Evolutionary conservation across 228 moss, liverwort and hornwort genomes (phyloP), one percentile per base, ranked within the genome.

Genomic region (Sphagnum magellanicum): DNA sequence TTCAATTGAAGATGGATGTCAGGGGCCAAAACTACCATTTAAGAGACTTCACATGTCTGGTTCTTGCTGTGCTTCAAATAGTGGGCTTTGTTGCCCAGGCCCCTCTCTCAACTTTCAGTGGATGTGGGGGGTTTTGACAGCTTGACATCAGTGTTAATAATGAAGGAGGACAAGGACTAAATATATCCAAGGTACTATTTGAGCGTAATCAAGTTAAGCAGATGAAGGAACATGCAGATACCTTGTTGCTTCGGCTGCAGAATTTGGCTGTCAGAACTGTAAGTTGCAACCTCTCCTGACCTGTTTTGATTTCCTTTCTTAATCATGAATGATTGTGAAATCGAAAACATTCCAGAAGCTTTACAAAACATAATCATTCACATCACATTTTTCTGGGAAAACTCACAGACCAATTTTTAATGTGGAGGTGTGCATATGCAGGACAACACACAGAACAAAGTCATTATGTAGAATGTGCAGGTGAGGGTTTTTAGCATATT

Each of bases 101-200:
- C 32, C 32, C 32, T 55, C 55, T 12, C 55, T 55, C 9, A 55
- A 12, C 55, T 55, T 55, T 55, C 55, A 8, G 55, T 55, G 55
- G 55, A 8, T 55, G 55, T 70, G 60, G 76, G 69, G 69, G 51
- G 32, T 67, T 72, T 71, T 83, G 81, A 81, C 92, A 96, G 95
- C 88, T 96, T 68, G 91, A 96, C 86, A 79, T 89, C 78, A 88
- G 91, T 59, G 81, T 91, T 79, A 83, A 78, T 74, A 81, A 79
- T 65, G 92, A 92, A 84, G 88, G 91, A 60, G 78, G 75, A 68
- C 85, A 81, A 80, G 77, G 84, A 69, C 66, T 81, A 66, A 83
- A 74, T 62, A 71, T 87, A 8, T 85, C 90, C 58, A 91, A 83
- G 79, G 51, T 83, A 14, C 17, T 90, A 46, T 76, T 81, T 6